A percentile compares a stretch with the other conserved stretches of the same genome.
phyloP scores from a whole-genome alignment of 2,329 filamentous ascomycete species.

The Nemania diffusa region DNA sequence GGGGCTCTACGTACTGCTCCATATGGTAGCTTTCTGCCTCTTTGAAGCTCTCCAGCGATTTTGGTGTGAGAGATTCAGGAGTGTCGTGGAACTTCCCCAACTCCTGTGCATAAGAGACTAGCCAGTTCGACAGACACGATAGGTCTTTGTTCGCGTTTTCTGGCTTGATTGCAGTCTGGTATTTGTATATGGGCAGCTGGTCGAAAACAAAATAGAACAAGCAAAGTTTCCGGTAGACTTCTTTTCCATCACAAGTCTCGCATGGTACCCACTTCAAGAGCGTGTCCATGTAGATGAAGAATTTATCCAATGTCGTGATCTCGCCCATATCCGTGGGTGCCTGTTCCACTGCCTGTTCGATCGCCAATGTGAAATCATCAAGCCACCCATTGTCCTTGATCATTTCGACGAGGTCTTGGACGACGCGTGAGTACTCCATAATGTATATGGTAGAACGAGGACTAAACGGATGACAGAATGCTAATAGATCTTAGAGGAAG shows the following conservation, averaged over 20 bases:
- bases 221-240: slow-evolving; percentile 19
- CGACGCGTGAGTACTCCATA: no score
- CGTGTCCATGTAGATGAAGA: slow-evolving; percentile 1
- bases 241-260: slow-evolving; percentile 1
- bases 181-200: not conserved
- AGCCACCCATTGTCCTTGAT: no score
- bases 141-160: not conserved
- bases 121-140: slow-evolving; percentile 20
- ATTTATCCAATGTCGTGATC: not conserved
- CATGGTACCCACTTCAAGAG: slow-evolving; percentile 11
- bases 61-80: slow-evolving; percentile 2
- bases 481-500: no score
- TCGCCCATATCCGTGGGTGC: slow-evolving; percentile 5
- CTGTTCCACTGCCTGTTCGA: not conserved
- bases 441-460: no score
- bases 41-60: slow-evolving; percentile 7
- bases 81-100: slow-evolving; percentile 13
- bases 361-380: not conserved
- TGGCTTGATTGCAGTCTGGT: slow-evolving; percentile 17
- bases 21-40: not conserved
- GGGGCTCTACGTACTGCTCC: slow-evolving; percentile 1
- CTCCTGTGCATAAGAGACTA: slow-evolving; percentile 17
- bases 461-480: no score
- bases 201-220: slow-evolving; percentile 22
- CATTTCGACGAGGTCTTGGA: no score